Evolutionary conservation across 352 stramenopile genomes (phyloP).

Genomic region (Vaucheria bursata): DNA sequence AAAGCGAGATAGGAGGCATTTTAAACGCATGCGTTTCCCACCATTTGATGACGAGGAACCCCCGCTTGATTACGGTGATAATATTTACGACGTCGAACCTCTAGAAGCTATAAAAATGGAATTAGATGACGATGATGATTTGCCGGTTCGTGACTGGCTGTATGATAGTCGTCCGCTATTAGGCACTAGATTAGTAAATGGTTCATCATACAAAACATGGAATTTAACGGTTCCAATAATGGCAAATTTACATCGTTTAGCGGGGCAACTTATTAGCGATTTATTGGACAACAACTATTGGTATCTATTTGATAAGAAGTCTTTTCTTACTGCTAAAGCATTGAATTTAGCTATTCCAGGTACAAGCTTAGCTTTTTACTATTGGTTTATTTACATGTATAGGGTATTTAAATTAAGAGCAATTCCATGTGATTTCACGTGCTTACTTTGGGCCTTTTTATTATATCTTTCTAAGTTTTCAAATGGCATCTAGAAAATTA

Average conservation of each 20-base stretch:
- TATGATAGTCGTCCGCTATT: constrained; percentile 88
- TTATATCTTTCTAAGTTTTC: too few relatives aligned
- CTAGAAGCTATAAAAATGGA: constrained; percentile 94
- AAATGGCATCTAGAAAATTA: too few relatives aligned
- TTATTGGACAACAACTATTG: constrained; percentile 86
- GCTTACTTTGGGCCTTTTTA: too few relatives aligned
- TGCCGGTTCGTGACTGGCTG: constrained; percentile 90
- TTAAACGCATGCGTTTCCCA: constrained; percentile 99
- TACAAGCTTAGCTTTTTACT: too few relatives aligned
- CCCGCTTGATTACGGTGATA: constrained; percentile 85
- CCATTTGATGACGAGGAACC: constrained; percentile 99
- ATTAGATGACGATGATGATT: constrained; percentile 83
- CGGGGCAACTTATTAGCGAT: constrained; percentile 89
- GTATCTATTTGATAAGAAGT: constrained; percentile 86
- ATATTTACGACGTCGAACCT: constrained; percentile 93
- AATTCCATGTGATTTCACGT: too few relatives aligned
- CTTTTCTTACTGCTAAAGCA: constrained; percentile 99
- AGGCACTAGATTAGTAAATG: constrained; percentile 74
- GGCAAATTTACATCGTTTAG: constrained; percentile 92
- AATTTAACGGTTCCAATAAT: constrained; percentile 92
- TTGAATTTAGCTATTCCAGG: constrained; percentile 94
- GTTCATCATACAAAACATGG: constrained; percentile 93
- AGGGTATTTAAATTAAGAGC: too few relatives aligned
- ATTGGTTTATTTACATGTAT: too few relatives aligned
- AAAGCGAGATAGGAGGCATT: constrained; percentile 96